phyloP scores from a whole-genome alignment of 1,284 basidiomycete species.

The Amylostereum chailletii region DNA sequence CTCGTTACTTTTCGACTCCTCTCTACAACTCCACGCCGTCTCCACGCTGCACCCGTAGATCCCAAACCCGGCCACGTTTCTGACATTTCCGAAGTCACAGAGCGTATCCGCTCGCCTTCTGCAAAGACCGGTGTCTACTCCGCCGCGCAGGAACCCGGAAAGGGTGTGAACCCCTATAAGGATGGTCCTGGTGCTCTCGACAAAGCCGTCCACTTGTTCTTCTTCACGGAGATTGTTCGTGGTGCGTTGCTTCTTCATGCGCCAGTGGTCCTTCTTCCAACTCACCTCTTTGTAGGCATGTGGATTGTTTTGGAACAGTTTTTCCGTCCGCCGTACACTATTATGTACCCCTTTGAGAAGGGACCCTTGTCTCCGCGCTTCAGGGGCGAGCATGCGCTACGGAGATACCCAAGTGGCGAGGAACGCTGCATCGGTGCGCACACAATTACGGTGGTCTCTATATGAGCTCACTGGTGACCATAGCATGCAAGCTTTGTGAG shows the following conservation, averaged over 20 bases:
- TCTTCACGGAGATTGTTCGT: conserved; percentile 97
- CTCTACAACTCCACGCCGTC: conserved; percentile 20
- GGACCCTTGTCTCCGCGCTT: conserved; percentile 97
- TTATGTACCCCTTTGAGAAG: conserved; percentile 98
- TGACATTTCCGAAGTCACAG: conserved; percentile 2
- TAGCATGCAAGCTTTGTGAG: conserved; percentile 98
- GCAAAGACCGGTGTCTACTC: conserved; percentile 29
- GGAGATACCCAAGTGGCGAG: conserved; percentile 96
- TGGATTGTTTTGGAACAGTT: conserved; percentile 99
- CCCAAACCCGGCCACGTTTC: conserved; percentile 2
- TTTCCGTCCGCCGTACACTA: conserved; percentile 96
- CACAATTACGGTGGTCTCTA: conserved; percentile 2
- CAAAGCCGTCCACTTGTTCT: conserved; percentile 95
- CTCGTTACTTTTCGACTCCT: conserved; percentile 39
- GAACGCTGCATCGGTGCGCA: conserved; percentile 93
- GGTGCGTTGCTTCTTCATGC: conserved; percentile 42
- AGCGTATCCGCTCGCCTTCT: conserved; percentile 22
- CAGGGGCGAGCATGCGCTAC: conserved; percentile 97
- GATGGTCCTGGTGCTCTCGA: conserved; percentile 84
- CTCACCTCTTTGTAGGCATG: conserved; percentile 61
- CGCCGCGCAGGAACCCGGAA: conserved; percentile 36
- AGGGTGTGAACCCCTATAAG: conserved; percentile 58
- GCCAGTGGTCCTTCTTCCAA: conserved; percentile 3
- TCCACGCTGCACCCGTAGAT: conserved; percentile 14
- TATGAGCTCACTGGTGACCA: conserved; percentile 9